Evolutionary conservation across 2,329 filamentous ascomycete species (phyloP), one percentile per base, ranked within the genome.

Genomic region (Aspergillus hiratsukae): DNA sequence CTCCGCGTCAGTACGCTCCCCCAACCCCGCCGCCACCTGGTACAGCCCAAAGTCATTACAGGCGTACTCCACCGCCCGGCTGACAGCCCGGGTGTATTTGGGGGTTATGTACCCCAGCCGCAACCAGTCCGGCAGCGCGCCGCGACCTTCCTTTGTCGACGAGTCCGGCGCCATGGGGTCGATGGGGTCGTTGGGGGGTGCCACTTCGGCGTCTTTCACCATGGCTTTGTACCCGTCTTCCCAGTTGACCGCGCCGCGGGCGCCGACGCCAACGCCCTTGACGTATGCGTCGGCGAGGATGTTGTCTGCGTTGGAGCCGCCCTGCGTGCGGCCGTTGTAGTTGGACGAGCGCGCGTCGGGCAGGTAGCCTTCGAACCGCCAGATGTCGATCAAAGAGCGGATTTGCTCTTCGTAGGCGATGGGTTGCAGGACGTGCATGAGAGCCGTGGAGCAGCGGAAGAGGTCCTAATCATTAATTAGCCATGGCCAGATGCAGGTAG

Each of bases 221-320:
- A 88, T 87, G 49, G 86, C 84, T 4, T 76, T 72, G 62, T 83
- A 87, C 3, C 79, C 85, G 53, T 83, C 81, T 3, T 77, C 72
- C 87, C 87, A 90, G 69, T 89, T 76, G 46, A 90, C 75, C 3
- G 74, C 74, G 4, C 84, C 85, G 11, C 68, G 68, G 3, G n/a
- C n/a, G n/a, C n/a, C n/a, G n/a, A n/a, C n/a, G n/a, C n/a, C n/a
- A n/a, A 87, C 76, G 0, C 86, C 85, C 68, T 90, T 90, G 29
- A 88, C 80, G 59, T 83, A 90, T 0, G 87, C 87, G 64, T 90
- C 87, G 2, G 87, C 87, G 17, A 90, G 80, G 3, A 90, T 81
- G 55, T 87, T 89, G 67, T 90, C 87, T 3, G 83, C 82, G 64
- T 89, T 89, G 11, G 82, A 87, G 7, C 87, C 87, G 10, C 86